Base-by-base conservation (phyloP, 1,284 basidiomycete species). In the Rhodotorula glutinis region DNA sequence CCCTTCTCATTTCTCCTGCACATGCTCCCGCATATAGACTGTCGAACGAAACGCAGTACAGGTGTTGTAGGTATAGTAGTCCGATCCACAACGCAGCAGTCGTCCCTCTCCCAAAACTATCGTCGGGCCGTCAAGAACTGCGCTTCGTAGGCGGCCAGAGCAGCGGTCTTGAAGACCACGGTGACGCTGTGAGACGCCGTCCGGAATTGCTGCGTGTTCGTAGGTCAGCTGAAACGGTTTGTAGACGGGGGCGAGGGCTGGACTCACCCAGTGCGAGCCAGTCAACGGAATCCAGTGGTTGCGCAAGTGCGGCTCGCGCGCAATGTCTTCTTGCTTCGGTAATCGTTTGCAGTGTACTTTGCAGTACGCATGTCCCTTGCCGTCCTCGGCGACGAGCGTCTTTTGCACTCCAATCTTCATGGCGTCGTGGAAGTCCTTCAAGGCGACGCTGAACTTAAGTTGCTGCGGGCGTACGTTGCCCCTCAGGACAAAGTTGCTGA, bases 341-440 rank as follows among this genome's bases (percentile, higher is more conserved):
- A 71, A 62, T 33, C 63, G 66, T 63, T 64, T 66, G 61, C 69
- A 71, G 46, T 71, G 70, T 2, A 67, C 52, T 51, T 71, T 71
- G 59, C 55, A 57, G 60, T 66, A 71, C 0, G 70, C 70, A 29
- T 71, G 66, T 3, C 70, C 70, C 49, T 52, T 51, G 2, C 70
- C 70, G 47, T 71, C 70, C n/a, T 68, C 66, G 16, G 64, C 56
- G 3, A 69, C 70, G 25, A 71, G 55, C 17, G 70, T 71, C 56
- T 69, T 66, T 38, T 66, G 56, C 4, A 71, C 70, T 0, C 64
- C 67, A 21, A 69, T 53, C 17, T 44, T 19, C 21, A 66, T 49
- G 14, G 63, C 47, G 49, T 69, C 67, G 62, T 71, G 70, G 9
- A 71, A 64, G 51, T 71, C 70, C 27, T 71, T 71, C 29, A 71